These are phyloP conservation scores for Centrapalus pauciflorus DNA, from an alignment of 129 eudicot genomes.

Conservation along the genomic window DNA sequence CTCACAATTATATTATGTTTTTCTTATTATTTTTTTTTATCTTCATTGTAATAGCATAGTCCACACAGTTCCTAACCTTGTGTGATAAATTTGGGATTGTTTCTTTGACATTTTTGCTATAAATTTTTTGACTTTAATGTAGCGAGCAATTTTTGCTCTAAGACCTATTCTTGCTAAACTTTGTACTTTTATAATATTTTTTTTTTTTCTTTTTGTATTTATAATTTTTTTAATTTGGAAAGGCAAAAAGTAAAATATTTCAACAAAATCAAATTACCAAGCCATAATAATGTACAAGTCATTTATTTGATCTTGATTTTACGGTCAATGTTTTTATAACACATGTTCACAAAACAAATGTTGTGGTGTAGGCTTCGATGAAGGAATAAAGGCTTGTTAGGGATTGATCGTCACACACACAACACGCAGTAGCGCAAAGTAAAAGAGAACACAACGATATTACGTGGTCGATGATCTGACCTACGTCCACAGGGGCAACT, in stretches of 20 bases:
- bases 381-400: no score
- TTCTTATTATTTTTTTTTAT: not conserved
- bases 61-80: not conserved
- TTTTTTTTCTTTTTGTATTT: not conserved
- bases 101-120: not conserved
- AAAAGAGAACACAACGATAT: no score
- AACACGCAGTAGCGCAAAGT: no score
- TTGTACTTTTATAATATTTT: not conserved
- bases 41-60: not conserved
- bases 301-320: not conserved
- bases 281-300: not conserved
- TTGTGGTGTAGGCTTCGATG: no score
- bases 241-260: not conserved
- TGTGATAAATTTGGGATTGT: slow-evolving; percentile 10
- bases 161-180: not conserved
- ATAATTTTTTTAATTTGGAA: not conserved
- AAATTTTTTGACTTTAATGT: slow-evolving; percentile 7
- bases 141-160: not conserved
- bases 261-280: not conserved
- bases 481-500: no score
- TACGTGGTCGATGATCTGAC: no score
- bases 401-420: no score
- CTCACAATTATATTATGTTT: not conserved
- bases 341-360: no score
- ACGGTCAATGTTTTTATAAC: no score